Evolutionary conservation across 495 filamentous ascomycete species (phyloP), one percentile per base, ranked within the genome.

Genomic region (Extremus antarcticus): DNA sequence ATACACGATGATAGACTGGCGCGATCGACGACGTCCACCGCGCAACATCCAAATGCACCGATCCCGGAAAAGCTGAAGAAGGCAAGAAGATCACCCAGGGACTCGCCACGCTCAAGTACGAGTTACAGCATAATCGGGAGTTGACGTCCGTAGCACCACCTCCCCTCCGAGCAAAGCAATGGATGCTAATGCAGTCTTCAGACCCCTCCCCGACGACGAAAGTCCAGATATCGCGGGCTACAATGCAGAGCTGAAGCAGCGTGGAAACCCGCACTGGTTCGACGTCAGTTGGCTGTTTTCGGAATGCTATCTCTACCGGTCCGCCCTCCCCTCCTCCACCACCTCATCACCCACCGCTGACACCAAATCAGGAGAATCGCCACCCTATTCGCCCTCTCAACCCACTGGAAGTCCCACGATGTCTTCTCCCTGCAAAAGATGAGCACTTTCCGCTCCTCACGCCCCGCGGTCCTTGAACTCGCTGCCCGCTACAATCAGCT

Each of bases 261-360:
- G 89, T 16, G 87, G 85, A 43, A 76, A 75, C 52, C 82, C 85
- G 0, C 82, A 76, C 29, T 98, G 92, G 92, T 85, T 87, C 67
- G 74, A 85, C 51, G 81, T 82, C 4, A 72, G 89, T 1, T 98
- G 92, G 92, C 78, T 97, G 9, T 98, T 78, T 69, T 73, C 82
- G 21, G 92, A 98, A 73, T 97, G 92, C 73, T 98, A 97, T 65
- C 77, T 98, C 19, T 96, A 94, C 80, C 78, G 81, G 84, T 83
- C 67, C 9, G 66, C 17, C 3, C 2, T n/a, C n/a, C n/a, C n/a
- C n/a, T n/a, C n/a, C n/a, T 25, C 32, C 3, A 23, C 7, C n/a
- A 35, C 22, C 40, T 46, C 11, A 25, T 45, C 54, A 10, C n/a
- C 23, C 23, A 19, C 20, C 43, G 11, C n/a, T 20, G 21, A 35